Evolutionary conservation across 257 asterid genomes (phyloP), one percentile per base, ranked within the genome.

Genomic region (Solanum medicagineum): DNA sequence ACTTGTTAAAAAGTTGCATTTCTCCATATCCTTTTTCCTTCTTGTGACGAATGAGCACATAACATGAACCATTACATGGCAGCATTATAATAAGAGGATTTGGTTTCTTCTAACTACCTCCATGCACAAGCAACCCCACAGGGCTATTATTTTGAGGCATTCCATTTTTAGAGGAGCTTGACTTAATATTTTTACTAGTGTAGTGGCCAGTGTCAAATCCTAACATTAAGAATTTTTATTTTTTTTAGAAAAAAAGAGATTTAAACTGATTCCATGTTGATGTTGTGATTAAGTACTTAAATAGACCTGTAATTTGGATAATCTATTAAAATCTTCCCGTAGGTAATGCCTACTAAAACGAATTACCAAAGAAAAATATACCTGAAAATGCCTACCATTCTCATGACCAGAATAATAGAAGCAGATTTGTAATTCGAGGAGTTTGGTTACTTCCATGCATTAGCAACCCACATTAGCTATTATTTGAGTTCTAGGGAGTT

Each of bases 181-280:
- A 26, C 29, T 26, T 26, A 26, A 26, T 26, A 26, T 26, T 26
- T 26, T 26, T 26, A 84, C 68, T 51, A 89, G 81, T 40, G 49
- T n/a, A 0, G 85, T 86, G 40, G 92, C 89, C 86, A 91, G 71
- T 20, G 87, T 81, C 86, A 80, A 80, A 86, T 89, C 89, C 90
- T 90, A 84, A 15, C 19, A 62, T 49, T 22, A 66, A 56, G 20
- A 51, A 11, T 53, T 53, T 17, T 12, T n/a, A n/a, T n/a, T n/a
- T n/a, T n/a, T n/a, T n/a, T n/a, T n/a, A 4, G n/a, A 57, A 45
- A 24, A 40, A 1, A 4, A 10, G 0, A 10, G 29, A 26, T 26
- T 56, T 44, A 16, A 3, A 26, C 15, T 17, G 44, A 12, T 36
- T 54, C 49, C 51, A 24, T 11, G 45, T 8, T 36, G n/a, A 8